These are phyloP conservation scores for Ophiocordyceps australis DNA, from an alignment of 2,329 filamentous ascomycete genomes.

Conservation along the genomic window DNA sequence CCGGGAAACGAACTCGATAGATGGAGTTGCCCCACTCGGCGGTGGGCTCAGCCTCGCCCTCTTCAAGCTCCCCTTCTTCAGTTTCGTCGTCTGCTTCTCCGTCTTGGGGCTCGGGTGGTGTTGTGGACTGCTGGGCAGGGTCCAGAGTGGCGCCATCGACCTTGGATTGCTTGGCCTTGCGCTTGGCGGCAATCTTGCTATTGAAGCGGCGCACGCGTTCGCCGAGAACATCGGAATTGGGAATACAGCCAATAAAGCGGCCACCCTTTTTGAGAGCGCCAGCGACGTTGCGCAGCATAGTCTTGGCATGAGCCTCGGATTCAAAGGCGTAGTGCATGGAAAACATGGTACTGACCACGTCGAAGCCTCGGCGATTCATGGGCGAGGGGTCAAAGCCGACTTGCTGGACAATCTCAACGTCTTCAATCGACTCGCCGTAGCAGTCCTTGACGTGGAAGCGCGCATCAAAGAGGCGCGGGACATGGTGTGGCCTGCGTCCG, in stretches of 20 bases:
- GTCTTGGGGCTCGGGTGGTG: slow-evolving; percentile 7
- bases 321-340: slow-evolving; percentile 99
- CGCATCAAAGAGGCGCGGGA: slow-evolving; percentile 54
- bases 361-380: slow-evolving; percentile 66
- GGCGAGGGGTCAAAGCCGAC: slow-evolving; percentile 73
- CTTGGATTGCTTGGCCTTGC: slow-evolving; percentile 10
- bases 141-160: slow-evolving; percentile 3
- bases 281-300: slow-evolving; percentile 86
- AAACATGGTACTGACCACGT: slow-evolving; percentile 98
- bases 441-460: slow-evolving; percentile 87
- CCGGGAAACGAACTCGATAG: slow-evolving; percentile 79
- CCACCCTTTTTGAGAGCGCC: slow-evolving; percentile 85
- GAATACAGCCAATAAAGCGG: slow-evolving; percentile 84
- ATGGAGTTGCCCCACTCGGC: slow-evolving; percentile 88
- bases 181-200: slow-evolving; percentile 21
- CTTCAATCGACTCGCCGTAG: slow-evolving; percentile 67
- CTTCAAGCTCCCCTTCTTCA: slow-evolving; percentile 31
- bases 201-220: slow-evolving; percentile 64
- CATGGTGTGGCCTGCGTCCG: slow-evolving; percentile 31
- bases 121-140: no score
- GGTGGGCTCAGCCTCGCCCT: slow-evolving; percentile 42
- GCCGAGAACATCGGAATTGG: slow-evolving; percentile 86
- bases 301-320: slow-evolving; percentile 71
- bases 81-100: slow-evolving; percentile 7
- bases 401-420: slow-evolving; percentile 64